Evolutionary conservation across 371 early-diverging fungal species (phyloP).

Genomic region (Apophysomyces ossiformis): DNA sequence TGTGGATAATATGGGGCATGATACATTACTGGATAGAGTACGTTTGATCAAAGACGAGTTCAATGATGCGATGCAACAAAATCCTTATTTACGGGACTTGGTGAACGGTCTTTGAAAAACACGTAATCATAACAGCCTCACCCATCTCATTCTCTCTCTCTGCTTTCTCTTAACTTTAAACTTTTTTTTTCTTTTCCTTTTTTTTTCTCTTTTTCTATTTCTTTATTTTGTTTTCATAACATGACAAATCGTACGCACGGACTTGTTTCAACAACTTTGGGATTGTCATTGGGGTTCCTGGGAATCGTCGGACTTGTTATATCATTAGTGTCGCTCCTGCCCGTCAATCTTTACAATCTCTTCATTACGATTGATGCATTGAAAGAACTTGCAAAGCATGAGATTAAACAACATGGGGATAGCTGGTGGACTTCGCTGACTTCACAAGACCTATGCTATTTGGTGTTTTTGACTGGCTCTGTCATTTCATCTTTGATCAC

Average conservation of each 20-base stretch:
- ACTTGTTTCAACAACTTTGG: constrained; percentile 29
- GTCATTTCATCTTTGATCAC: constrained; percentile 31
- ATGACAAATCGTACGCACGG: constrained; percentile 26
- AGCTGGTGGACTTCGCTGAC: constrained; percentile 20
- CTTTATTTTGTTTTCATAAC: constrained; percentile 2
- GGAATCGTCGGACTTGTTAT: constrained; percentile 34
- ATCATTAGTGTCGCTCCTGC: constrained; percentile 31
- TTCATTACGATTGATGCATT: constrained; percentile 39
- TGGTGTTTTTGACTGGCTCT: constrained; percentile 27
- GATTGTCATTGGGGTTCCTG: constrained; percentile 30
- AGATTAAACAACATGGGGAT: constrained; percentile 16
- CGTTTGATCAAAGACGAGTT: constrained; percentile 47
- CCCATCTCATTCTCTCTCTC: constrained; percentile 9
- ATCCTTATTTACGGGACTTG: constrained; percentile 47
- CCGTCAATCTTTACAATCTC: constrained; percentile 35
- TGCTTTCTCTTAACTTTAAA: constrained; percentile 7
- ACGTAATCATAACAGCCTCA: neutral
- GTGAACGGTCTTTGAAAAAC: constrained; percentile 8
- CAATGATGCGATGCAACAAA: constrained; percentile 40
- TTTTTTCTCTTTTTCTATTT: constrained; percentile 8
- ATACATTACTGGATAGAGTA: constrained; percentile 34
- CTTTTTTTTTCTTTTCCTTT: constrained; percentile 2
- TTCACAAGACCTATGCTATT: constrained; percentile 13
- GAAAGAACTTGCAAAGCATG: constrained; percentile 31
- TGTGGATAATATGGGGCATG: constrained; percentile 30